phyloP scores from a whole-genome alignment of 1,284 basidiomycete genomes.

The Ustilago crameri region DNA sequence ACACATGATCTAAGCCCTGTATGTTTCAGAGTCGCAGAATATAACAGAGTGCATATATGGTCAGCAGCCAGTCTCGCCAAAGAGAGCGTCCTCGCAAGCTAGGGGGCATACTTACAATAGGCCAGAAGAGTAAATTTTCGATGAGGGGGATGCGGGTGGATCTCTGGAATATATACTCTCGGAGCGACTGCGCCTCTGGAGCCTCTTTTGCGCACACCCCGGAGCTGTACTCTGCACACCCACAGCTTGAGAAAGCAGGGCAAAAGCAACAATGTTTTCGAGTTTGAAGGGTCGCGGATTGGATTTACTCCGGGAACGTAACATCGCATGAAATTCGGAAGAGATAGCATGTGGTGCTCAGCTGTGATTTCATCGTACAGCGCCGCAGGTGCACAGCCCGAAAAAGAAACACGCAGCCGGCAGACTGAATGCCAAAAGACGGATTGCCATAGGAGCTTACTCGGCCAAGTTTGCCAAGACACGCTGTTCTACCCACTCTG shows the following conservation, averaged over 20 bases:
- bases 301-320: no score
- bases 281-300: constrained; percentile 30
- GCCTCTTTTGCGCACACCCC: not conserved
- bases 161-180: constrained; percentile 36
- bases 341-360: not conserved
- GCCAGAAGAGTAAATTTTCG: constrained; percentile 48
- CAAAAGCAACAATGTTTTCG: constrained; percentile 21
- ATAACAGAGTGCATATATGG: constrained; percentile 7
- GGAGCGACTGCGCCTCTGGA: constrained; percentile 7
- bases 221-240: no score
- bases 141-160: constrained; percentile 18
- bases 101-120: constrained; percentile 45
- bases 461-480: constrained; percentile 14
- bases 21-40: constrained; percentile 8
- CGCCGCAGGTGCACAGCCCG: constrained; percentile 1
- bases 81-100: not conserved
- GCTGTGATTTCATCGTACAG: constrained; percentile 40
- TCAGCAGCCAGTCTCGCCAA: constrained; percentile 10
- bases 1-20: constrained; percentile 63
- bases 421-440: not conserved
- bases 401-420: not conserved
- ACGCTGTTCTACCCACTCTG: not conserved
- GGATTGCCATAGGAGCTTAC: no score
- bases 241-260: no score
- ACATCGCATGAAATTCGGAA: constrained; percentile 25